phyloP scores from a whole-genome alignment of 2,329 filamentous ascomycete species.

The Trichophyton schoenleinii region DNA sequence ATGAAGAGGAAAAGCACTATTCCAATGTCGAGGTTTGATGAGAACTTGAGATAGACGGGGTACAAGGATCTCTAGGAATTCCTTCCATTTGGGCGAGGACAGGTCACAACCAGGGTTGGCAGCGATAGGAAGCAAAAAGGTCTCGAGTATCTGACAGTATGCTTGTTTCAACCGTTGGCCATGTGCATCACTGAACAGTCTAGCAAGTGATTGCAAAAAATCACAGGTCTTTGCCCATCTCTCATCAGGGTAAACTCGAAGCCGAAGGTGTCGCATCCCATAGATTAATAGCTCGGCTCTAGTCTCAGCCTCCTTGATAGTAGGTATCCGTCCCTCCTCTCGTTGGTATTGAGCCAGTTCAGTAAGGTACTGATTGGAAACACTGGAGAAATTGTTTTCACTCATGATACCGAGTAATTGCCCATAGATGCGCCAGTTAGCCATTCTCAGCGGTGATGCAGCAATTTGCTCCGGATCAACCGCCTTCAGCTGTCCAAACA shows the following conservation, averaged over 20 bases:
- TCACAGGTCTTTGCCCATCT: slow-evolving; percentile 80
- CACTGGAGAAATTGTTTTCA: slow-evolving; percentile 73
- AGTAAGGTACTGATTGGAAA: slow-evolving; percentile 66
- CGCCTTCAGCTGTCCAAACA: slow-evolving; percentile 87
- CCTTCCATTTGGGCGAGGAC: slow-evolving; percentile 69
- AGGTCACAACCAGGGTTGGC: slow-evolving; percentile 67
- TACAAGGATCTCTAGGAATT: slow-evolving; percentile 67
- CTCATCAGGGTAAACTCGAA: slow-evolving; percentile 60
- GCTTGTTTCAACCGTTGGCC: slow-evolving; percentile 84
- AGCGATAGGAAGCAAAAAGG: slow-evolving; percentile 74
- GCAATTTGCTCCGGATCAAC: slow-evolving; percentile 66
- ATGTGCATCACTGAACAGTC: slow-evolving; percentile 71
- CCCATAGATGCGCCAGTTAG: slow-evolving; percentile 92
- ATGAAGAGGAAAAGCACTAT: slow-evolving; percentile 74
- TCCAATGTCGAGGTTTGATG: slow-evolving; percentile 85
- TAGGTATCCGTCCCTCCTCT: slow-evolving; percentile 45
- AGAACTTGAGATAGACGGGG: slow-evolving; percentile 73
- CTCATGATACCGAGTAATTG: slow-evolving; percentile 95
- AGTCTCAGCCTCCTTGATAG: slow-evolving; percentile 53
- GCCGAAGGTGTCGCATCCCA: slow-evolving; percentile 78
- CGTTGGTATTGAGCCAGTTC: slow-evolving; percentile 70
- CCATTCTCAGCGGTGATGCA: slow-evolving; percentile 64
- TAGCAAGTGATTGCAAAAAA: slow-evolving; percentile 69
- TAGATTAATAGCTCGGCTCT: slow-evolving; percentile 77
- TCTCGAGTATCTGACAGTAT: slow-evolving; percentile 84